Percentiles rank a stretch among this genome's conserved stretches.
These are phyloP conservation scores for Alternaria infectoria DNA, from an alignment of 2,329 filamentous ascomycete species.

Conservation along the genomic window DNA sequence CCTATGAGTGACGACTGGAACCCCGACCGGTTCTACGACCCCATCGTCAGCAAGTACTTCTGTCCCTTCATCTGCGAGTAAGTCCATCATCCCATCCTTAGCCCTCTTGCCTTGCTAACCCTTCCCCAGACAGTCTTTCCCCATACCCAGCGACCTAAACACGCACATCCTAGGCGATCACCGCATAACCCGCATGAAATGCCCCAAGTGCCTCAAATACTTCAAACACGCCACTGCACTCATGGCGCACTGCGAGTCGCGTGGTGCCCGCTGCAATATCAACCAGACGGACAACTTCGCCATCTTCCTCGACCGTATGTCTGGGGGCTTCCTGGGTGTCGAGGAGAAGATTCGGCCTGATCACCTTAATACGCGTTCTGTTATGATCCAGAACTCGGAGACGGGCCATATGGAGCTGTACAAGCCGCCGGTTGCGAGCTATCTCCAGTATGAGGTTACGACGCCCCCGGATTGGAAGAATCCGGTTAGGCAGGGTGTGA, in stretches of 20 bases:
- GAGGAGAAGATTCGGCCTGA: slow-evolving; percentile 41
- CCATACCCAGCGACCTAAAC: slow-evolving; percentile 37
- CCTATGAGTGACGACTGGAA: slow-evolving; percentile 59
- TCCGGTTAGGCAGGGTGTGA: slow-evolving; percentile 15
- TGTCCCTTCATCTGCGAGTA: slow-evolving; percentile 65
- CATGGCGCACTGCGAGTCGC: slow-evolving; percentile 50
- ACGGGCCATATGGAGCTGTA: slow-evolving; percentile 33
- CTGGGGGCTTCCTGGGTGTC: slow-evolving; percentile 51
- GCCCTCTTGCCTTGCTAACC: background rate
- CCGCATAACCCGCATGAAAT: slow-evolving; percentile 44
- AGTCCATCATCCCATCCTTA: slow-evolving; percentile 16
- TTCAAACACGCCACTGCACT: slow-evolving; percentile 49
- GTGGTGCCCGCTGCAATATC: slow-evolving; percentile 40
- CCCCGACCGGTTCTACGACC: slow-evolving; percentile 55
- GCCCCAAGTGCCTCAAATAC: slow-evolving; percentile 50
- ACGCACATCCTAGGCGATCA: slow-evolving; percentile 48
- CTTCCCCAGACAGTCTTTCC: slow-evolving; percentile 8
- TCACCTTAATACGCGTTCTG: slow-evolving; percentile 30
- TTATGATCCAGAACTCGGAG: slow-evolving; percentile 25
- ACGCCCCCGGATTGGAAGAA: slow-evolving; percentile 43
- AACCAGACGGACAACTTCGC: slow-evolving; percentile 44
- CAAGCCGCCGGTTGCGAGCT: slow-evolving; percentile 31
- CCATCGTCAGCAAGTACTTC: slow-evolving; percentile 54
- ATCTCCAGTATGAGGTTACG: slow-evolving; percentile 40
- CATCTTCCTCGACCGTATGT: slow-evolving; percentile 48